phyloP scores from a whole-genome alignment of 345 rosid genomes.

The Balakata baccata region DNA sequence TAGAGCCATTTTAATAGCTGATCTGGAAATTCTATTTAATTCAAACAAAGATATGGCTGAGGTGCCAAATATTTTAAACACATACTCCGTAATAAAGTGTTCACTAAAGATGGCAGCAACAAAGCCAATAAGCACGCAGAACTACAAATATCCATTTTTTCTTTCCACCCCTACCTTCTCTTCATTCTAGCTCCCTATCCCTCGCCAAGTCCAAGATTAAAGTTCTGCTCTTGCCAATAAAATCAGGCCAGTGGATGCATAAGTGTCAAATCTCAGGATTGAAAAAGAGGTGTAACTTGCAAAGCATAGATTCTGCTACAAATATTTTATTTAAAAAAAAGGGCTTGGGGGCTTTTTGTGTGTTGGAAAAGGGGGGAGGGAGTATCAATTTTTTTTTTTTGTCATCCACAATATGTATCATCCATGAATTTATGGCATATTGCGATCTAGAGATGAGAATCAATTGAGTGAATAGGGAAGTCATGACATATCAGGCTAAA shows the following conservation, averaged over 20 bases:
- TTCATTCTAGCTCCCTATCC: background rate
- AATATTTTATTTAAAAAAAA: background rate
- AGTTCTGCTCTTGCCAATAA: background rate
- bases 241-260: too few relatives aligned
- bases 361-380: too few relatives aligned
- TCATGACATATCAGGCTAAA: background rate
- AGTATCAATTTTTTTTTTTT: background rate
- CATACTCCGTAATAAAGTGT: background rate
- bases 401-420: background rate
- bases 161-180: background rate
- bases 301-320: too few relatives aligned
- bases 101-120: background rate
- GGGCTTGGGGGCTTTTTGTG: too few relatives aligned
- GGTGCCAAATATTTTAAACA: background rate
- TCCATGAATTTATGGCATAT: background rate
- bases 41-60: background rate
- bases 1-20: background rate
- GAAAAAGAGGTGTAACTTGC: too few relatives aligned
- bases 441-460: constrained; percentile 3
- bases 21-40: background rate
- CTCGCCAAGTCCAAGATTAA: background rate
- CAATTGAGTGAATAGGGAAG: background rate
- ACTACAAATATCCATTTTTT: background rate
- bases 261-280: too few relatives aligned
- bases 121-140: background rate